These are phyloP conservation scores for Neospora caninum DNA, from an alignment of 169 alveolate species.

Conservation along the genomic window DNA sequence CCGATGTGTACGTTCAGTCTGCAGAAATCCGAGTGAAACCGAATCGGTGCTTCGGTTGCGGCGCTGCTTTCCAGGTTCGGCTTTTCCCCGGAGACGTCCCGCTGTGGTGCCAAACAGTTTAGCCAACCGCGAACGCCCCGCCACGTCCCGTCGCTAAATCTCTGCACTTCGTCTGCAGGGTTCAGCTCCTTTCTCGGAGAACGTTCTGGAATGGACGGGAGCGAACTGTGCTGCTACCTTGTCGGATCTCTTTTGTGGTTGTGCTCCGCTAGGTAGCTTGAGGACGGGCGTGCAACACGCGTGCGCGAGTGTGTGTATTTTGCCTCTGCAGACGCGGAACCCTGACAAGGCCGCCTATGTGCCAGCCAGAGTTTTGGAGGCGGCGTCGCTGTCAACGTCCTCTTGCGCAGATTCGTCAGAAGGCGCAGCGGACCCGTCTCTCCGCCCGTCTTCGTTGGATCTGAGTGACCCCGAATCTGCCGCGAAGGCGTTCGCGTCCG, in stretches of 20 bases:
- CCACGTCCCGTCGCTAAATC: too few species aligned
- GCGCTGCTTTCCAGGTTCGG: conserved; percentile 30
- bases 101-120: not conserved
- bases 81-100: not conserved
- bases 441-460: not conserved
- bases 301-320: not conserved
- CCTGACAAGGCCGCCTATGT: not conserved
- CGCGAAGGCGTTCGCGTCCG: not conserved
- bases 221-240: too few species aligned
- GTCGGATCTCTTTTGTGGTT: too few species aligned
- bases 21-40: not conserved
- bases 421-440: not conserved
- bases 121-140: too few species aligned
- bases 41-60: conserved; percentile 23
- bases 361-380: not conserved
- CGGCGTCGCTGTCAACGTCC: not conserved
- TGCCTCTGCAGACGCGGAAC: conserved; percentile 12
- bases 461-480: not conserved
- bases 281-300: too few species aligned
- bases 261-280: too few species aligned
- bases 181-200: too few species aligned
- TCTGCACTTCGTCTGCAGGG: too few species aligned
- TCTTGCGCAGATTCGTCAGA: not conserved
- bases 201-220: too few species aligned
- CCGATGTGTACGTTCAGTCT: conserved; percentile 14